phyloP scores from a whole-genome alignment of 2,329 filamentous ascomycete genomes.

The Aureobasidium sp. region DNA sequence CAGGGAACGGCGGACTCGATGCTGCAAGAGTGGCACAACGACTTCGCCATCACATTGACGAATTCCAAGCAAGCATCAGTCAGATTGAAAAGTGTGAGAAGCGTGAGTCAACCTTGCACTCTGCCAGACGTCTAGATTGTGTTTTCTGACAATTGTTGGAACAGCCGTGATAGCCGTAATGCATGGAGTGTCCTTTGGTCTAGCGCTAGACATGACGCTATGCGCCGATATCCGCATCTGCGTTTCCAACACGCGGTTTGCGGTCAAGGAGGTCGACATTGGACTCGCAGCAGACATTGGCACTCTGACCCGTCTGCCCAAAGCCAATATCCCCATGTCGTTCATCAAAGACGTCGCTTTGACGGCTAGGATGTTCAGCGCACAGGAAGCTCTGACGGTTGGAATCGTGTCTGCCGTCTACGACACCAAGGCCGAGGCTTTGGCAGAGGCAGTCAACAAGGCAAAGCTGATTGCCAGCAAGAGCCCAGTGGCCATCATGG shows the following conservation, averaged over 20 bases:
- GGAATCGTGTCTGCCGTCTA: conserved; percentile 62
- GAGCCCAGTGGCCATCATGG: conserved; percentile 79
- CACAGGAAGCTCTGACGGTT: conserved; percentile 58
- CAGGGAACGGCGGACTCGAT: conserved; percentile 10
- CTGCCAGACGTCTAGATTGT: background rate
- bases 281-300: conserved; percentile 73
- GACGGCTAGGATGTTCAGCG: conserved; percentile 59
- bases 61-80: conserved; percentile 72
- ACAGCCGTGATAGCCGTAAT: conserved; percentile 65
- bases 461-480: conserved; percentile 63
- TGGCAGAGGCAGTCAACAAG: conserved; percentile 54
- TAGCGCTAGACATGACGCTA: conserved; percentile 61
- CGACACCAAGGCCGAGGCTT: conserved; percentile 50
- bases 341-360: conserved; percentile 76
- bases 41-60: conserved; percentile 59
- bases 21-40: conserved; percentile 23
- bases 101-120: conserved; percentile 29
- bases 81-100: conserved; percentile 83
- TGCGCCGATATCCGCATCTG: conserved; percentile 64
- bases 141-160: conserved; percentile 30
- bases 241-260: conserved; percentile 47
- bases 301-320: conserved; percentile 63
- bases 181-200: conserved; percentile 68
- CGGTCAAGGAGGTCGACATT: conserved; percentile 76
- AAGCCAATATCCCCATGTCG: conserved; percentile 58